phyloP scores from a whole-genome alignment of 768 basidiomycete species.

The Podaxis rugospora region DNA sequence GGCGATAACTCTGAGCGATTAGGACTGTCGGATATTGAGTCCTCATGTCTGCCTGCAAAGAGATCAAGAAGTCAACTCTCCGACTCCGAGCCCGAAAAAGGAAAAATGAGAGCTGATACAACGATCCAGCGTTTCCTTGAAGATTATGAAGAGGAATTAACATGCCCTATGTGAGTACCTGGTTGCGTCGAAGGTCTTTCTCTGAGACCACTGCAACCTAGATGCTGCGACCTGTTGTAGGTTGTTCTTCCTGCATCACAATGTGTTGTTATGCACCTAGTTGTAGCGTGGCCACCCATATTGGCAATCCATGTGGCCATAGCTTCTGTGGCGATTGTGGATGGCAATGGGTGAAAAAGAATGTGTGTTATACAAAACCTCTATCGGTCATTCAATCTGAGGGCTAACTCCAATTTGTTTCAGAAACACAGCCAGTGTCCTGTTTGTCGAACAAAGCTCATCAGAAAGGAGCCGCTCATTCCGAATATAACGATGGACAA shows the following conservation, averaged over 20 bases:
- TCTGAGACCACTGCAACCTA: slow-evolving; percentile 22
- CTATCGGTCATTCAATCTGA: slow-evolving; percentile 2
- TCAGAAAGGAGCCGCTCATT: slow-evolving; percentile 41
- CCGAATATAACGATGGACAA: slow-evolving; percentile 64
- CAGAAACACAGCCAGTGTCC: slow-evolving; percentile 45
- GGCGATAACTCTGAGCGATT: background rate
- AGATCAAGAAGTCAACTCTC: slow-evolving; percentile 11
- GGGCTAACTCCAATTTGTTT: slow-evolving; percentile 19
- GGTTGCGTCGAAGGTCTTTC: background rate
- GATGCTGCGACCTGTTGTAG: slow-evolving; percentile 71
- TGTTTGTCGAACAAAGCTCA: slow-evolving; percentile 50
- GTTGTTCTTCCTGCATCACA: slow-evolving; percentile 18
- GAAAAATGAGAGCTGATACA: slow-evolving; percentile 34
- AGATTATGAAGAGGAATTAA: slow-evolving; percentile 59
- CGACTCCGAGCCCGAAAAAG: slow-evolving; percentile 31
- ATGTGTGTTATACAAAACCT: slow-evolving; percentile 30
- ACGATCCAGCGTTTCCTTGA: slow-evolving; percentile 29
- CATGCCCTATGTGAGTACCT: slow-evolving; percentile 64
- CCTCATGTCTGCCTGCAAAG: slow-evolving; percentile 14
- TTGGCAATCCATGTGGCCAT: slow-evolving; percentile 72
- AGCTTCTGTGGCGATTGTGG: slow-evolving; percentile 68
- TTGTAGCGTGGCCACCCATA: slow-evolving; percentile 53
- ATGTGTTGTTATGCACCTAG: background rate
- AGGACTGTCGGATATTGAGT: background rate
- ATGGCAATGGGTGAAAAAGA: slow-evolving; percentile 51